phyloP scores from a whole-genome alignment of 768 basidiomycete species.

The Floccularia luteovirens region DNA sequence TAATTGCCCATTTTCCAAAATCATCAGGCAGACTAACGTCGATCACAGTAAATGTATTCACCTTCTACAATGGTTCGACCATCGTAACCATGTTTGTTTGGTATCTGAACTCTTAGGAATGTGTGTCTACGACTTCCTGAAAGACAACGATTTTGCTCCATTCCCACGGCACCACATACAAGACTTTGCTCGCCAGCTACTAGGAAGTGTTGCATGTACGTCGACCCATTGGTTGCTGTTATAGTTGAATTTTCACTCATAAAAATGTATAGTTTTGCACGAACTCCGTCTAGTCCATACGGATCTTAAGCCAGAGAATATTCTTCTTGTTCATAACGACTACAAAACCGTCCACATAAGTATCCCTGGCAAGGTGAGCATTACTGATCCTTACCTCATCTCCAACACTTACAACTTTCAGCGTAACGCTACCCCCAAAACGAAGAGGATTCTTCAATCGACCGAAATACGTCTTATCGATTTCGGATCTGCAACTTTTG shows the following conservation, averaged over 20 bases:
- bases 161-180: slow-evolving; percentile 97
- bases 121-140: slow-evolving; percentile 98
- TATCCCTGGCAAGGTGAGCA: slow-evolving; percentile 56
- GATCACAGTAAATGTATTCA: slow-evolving; percentile 90
- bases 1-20: slow-evolving; percentile 9
- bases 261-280: slow-evolving; percentile 67
- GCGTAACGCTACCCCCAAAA: slow-evolving; percentile 60
- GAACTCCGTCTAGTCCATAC: slow-evolving; percentile 90
- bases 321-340: slow-evolving; percentile 84
- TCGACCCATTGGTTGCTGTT: slow-evolving; percentile 11
- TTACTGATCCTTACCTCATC: slow-evolving; percentile 5
- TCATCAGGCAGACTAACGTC: slow-evolving; percentile 1
- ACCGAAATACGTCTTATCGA: slow-evolving; percentile 96
- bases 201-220: slow-evolving; percentile 92
- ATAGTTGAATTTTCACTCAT: slow-evolving; percentile 10
- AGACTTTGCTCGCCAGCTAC: slow-evolving; percentile 85
- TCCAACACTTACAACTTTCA: slow-evolving; percentile 18
- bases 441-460: slow-evolving; percentile 73
- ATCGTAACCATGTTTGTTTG: slow-evolving; percentile 94
- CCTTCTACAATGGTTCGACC: slow-evolving; percentile 90
- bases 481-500: slow-evolving; percentile 97
- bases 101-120: slow-evolving; percentile 94
- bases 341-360: slow-evolving; percentile 54
- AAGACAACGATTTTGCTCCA: slow-evolving; percentile 94
- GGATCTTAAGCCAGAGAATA: slow-evolving; percentile 98